Conservation (phyloP, 257 asterid genomes). For the Solanum megistacrolobum region DNA sequence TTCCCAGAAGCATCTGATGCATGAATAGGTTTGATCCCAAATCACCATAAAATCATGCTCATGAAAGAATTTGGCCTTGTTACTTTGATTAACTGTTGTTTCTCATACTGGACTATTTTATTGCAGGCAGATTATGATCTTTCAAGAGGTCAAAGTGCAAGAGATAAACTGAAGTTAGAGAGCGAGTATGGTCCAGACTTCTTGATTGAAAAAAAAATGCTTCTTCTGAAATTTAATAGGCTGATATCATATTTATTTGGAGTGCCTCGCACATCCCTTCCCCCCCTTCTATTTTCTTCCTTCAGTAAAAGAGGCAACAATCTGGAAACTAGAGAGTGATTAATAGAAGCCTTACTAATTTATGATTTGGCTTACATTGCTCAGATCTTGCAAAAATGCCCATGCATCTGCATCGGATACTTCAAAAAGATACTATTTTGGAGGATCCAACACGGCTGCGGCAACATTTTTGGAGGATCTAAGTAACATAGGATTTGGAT, state of each 20-base stretch:
- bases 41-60: not conserved
- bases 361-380: not conserved
- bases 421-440: not conserved
- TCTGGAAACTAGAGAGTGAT: not conserved
- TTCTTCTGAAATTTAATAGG: not conserved
- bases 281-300: not conserved
- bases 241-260: not conserved
- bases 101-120: conserved; percentile 15
- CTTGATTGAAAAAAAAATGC: not conserved
- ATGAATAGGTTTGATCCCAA: not conserved
- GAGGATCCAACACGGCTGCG: not conserved
- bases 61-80: not conserved
- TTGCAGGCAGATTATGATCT: conserved; percentile 73
- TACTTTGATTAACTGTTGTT: conserved; percentile 3
- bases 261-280: not conserved
- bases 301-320: not conserved
- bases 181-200: conserved; percentile 57
- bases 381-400: not conserved
- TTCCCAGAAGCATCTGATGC: not conserved
- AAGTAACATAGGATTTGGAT: not conserved
- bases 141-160: conserved; percentile 54
- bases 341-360: not conserved
- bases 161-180: conserved; percentile 64
- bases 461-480: not conserved
- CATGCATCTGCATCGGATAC: not conserved